A percentile compares a stretch with the other conserved stretches of the same genome.
phyloP scores from a whole-genome alignment of 768 basidiomycete species.

The Tephrocybe rancida region DNA sequence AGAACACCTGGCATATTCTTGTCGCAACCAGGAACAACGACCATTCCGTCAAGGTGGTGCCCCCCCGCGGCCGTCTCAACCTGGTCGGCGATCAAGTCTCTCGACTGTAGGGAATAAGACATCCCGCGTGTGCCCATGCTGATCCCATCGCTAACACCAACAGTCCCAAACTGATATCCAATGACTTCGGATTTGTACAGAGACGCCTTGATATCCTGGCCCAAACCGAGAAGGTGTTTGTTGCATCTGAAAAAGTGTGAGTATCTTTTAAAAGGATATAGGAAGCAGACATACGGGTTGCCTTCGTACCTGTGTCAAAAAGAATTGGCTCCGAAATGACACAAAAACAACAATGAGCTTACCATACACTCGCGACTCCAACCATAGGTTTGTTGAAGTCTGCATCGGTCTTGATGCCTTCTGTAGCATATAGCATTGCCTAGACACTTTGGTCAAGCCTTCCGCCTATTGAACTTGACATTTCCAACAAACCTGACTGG shows the following conservation, averaged over 20 bases:
- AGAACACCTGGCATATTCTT: slow-evolving; percentile 99
- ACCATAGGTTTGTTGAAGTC: slow-evolving; percentile 98
- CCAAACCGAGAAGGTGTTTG: slow-evolving; percentile 87
- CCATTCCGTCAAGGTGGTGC: slow-evolving; percentile 98
- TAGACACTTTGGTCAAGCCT: slow-evolving; percentile 28
- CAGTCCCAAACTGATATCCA: slow-evolving; percentile 97
- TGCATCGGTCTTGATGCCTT: slow-evolving; percentile 75
- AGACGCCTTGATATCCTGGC: slow-evolving; percentile 85
- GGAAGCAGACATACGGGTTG: slow-evolving; percentile 75
- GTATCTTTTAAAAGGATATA: not conserved
- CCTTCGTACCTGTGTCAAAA: slow-evolving; percentile 85
- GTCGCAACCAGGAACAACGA: slow-evolving; percentile 96
- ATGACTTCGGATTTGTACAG: slow-evolving; percentile 70
- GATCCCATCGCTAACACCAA: slow-evolving; percentile 97
- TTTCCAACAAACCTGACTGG: slow-evolving; percentile 69
- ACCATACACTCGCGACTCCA: slow-evolving; percentile 97
- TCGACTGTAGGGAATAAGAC: slow-evolving; percentile 95
- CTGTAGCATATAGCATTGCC: slow-evolving; percentile 99
- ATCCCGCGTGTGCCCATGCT: slow-evolving; percentile 96
- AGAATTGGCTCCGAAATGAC: slow-evolving; percentile 6
- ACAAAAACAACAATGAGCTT: slow-evolving; percentile 29
- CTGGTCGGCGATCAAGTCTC: slow-evolving; percentile 96
- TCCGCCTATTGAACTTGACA: slow-evolving; percentile 4
- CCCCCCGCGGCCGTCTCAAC: slow-evolving; percentile 96
- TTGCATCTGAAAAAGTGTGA: slow-evolving; percentile 72